Conservation (phyloP, 163 green algal species). For the Scenedesmus sp. region DNA sequence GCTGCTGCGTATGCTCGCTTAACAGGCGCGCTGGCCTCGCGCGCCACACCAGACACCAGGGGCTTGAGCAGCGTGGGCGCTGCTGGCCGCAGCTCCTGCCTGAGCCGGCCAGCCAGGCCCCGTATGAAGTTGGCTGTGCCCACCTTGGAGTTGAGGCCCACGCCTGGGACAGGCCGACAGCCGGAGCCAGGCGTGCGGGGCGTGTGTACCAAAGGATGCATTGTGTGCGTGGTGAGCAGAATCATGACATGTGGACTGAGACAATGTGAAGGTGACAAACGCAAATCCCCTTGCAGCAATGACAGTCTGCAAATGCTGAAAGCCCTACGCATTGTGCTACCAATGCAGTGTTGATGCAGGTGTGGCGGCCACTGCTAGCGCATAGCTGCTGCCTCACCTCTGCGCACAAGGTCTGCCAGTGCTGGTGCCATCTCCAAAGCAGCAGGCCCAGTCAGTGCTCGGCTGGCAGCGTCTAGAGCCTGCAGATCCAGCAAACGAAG, state of each 20-base stretch:
- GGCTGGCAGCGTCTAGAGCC: conserved; percentile 33
- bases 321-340: no score
- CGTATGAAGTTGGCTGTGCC: conserved; percentile 85
- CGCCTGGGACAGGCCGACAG: conserved; percentile 55
- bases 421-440: conserved; percentile 30
- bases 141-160: conserved; percentile 90
- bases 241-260: no score
- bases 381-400: conserved; percentile 10
- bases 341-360: no score
- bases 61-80: conserved; percentile 41
- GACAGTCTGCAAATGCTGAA: no score
- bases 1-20: conserved; percentile 80
- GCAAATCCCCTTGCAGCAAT: no score
- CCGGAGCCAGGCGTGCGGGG: neutral
- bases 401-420: conserved; percentile 10
- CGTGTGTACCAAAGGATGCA: neutral
- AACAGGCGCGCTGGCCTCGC: conserved; percentile 76
- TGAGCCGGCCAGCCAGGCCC: conserved; percentile 65
- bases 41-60: conserved; percentile 10
- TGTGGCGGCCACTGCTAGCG: no score
- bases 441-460: conserved; percentile 9
- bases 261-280: no score
- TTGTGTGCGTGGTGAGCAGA: no score
- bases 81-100: conserved; percentile 56
- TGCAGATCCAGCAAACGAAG: neutral